phyloP scores from a whole-genome alignment of 176 grass and related monocot species.

The Musa troglodytarum region DNA sequence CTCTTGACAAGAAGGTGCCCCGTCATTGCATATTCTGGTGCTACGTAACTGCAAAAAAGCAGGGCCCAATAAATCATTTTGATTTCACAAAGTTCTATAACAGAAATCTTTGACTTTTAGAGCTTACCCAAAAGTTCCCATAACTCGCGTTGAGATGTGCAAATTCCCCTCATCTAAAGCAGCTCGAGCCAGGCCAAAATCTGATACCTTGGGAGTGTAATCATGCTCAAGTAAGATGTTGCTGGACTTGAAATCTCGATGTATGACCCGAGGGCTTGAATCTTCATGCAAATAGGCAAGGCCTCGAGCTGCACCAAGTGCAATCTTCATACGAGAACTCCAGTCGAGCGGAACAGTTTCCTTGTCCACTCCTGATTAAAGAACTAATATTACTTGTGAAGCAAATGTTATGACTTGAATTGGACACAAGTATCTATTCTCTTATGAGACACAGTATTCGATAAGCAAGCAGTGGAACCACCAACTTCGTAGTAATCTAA shows the following conservation, averaged over 20 bases:
- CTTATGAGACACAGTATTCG: background rate
- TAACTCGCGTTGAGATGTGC: conserved; percentile 16
- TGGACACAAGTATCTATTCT: too few relatives aligned
- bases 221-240: conserved; percentile 18
- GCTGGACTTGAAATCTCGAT: conserved; percentile 21
- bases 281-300: conserved; percentile 22
- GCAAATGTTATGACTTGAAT: background rate
- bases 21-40: conserved; percentile 23
- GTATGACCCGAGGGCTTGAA: conserved; percentile 16
- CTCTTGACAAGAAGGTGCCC: conserved; percentile 24
- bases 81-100: background rate
- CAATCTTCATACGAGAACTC: conserved; percentile 21
- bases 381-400: background rate
- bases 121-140: conserved; percentile 23
- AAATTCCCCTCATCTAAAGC: conserved; percentile 14
- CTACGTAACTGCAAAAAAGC: conserved; percentile 8
- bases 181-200: conserved; percentile 19
- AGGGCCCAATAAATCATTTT: background rate
- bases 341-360: conserved; percentile 11
- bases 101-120: background rate
- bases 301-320: conserved; percentile 17
- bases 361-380: conserved; percentile 11
- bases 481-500: background rate
- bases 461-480: background rate
- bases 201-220: conserved; percentile 22